Base-by-base conservation (phyloP, 2,329 filamentous ascomycete genomes). In the Ceratocystis cubensis region DNA sequence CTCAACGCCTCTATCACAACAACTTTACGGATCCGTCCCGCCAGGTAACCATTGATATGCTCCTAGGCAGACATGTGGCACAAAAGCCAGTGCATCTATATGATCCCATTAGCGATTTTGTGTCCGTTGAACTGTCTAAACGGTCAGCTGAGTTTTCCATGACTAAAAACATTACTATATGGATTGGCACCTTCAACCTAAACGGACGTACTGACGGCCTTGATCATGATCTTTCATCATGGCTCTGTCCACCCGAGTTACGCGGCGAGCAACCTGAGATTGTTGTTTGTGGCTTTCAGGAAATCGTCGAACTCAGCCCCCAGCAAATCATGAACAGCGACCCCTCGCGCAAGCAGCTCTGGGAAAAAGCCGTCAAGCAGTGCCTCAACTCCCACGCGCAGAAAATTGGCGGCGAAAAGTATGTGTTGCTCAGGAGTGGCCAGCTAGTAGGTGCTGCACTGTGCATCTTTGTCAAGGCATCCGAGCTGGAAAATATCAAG, bases 291-390 rank as follows among this genome's bases (percentile, higher is more conserved):
- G 94, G 91, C 0, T 97, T 99, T 72, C 94, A 99, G 73, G 94
- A 99, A 75, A 97, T 99, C 69, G 94, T 99, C n/a, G 90, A 96
- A 73, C 79, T 99, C 61, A 96, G 91, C 71, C 94, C 95, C 17
- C 93, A 97, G 74, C 94, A 99, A 73, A 97, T 99, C 73, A 96
- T 99, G 91, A 96, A 95, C 70, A 97, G 92, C 68, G 93, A 99
- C 73, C 94, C 94, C 0, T 85, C 86, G 2, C 84, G 89, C 65
- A 89, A 93, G 70, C 86, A 91, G 69, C 78, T 87, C 22, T 99
- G 94, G 94, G 94, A 99, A 74, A 78, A 81, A 65, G 87, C 89
- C 3, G 91, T 97, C 28, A 87, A 87, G 70, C 80, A 79, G 59
- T 90, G 87, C 15, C 76, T 99, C 48, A 96, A 97, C 71, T 76